Conservation (phyloP, 2,329 filamentous ascomycete species). For the Pseudocercospora ulei region DNA sequence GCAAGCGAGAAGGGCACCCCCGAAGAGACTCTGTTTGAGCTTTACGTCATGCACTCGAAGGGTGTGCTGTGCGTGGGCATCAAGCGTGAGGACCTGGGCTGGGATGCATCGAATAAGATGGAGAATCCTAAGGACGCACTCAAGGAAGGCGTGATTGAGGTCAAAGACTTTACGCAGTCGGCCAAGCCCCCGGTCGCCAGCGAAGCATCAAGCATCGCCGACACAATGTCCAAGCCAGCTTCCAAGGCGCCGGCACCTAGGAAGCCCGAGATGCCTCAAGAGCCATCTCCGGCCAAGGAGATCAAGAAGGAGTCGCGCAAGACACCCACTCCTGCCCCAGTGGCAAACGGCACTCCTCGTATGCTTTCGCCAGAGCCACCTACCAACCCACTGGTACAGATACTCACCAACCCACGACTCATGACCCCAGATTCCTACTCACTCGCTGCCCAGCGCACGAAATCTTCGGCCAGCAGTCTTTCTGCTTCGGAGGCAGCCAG, state of each 20-base stretch:
- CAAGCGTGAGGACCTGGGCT: slow-evolving; percentile 81
- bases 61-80: slow-evolving; percentile 85
- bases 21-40: slow-evolving; percentile 73
- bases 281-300: slow-evolving; percentile 18
- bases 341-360: slow-evolving; percentile 14
- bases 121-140: slow-evolving; percentile 67
- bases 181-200: slow-evolving; percentile 16
- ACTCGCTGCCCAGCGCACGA: slow-evolving; percentile 27
- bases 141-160: slow-evolving; percentile 61
- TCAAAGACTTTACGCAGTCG: slow-evolving; percentile 52
- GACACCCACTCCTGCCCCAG: slow-evolving; percentile 16
- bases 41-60: slow-evolving; percentile 96
- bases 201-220: slow-evolving; percentile 19
- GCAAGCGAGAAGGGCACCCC: slow-evolving; percentile 50
- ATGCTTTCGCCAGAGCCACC: slow-evolving; percentile 21
- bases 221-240: slow-evolving; percentile 17
- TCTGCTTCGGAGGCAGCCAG: slow-evolving; percentile 20
- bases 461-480: slow-evolving; percentile 15
- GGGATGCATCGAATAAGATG: slow-evolving; percentile 83
- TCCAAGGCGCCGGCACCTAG: slow-evolving; percentile 19
- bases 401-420: slow-evolving; percentile 30
- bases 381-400: slow-evolving; percentile 24
- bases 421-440: slow-evolving; percentile 37
- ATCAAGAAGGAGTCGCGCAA: slow-evolving; percentile 21
- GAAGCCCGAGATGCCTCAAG: slow-evolving; percentile 24